Evolutionary conservation across 192 early-diverging fungal species (phyloP), one percentile per base, ranked within the genome.

Genomic region (Coemansia sp.): DNA sequence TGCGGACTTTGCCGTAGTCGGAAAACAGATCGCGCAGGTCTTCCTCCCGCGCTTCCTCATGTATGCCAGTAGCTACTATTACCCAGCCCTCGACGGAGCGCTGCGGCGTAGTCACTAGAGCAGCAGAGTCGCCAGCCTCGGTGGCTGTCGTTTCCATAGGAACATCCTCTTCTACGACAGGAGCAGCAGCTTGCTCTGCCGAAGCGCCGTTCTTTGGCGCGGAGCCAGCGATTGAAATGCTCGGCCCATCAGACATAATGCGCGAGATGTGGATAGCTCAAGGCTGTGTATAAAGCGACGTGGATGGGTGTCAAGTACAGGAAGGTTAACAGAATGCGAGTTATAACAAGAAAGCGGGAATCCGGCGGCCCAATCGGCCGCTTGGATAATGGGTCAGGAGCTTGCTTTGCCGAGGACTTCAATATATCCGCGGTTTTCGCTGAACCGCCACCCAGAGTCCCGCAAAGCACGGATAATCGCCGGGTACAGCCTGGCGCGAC

Each of bases 11-110:
- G n/a, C 97, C 97, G 84, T 83, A 97, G 47, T 97, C 95, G 24
- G 88, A 86, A 65, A 95, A 97, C 62, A 87, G 85, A 71, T 98
- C 93, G 62, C 74, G 87, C 54, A 98, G 72, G 45, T 93, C 92
- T 19, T 98, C 97, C 65, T 97, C 97, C 25, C 89, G 91, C 10
- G 94, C 90, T 76, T 98, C 97, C 74, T 98, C 95, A 77, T 98
- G 95, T 20, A 98, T 84, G 35, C 93, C 94, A 0, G 94, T 94
- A 10, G 93, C 89, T n/a, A 98, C 73, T 5, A 98, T 75, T 39
- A 98, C 94, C 97, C 97, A 98, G 35, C 97, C 97, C 70, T 98
- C 97, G 25, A 97, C 85, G 4, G 91, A 80, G 27, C 58, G 47
- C 62, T 85, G 73, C 5, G 72, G 68, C 19, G 25, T 66, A 17